phyloP scores from a whole-genome alignment of 225 moss, liverwort and hornwort species.

The Straminergon stramineum region DNA sequence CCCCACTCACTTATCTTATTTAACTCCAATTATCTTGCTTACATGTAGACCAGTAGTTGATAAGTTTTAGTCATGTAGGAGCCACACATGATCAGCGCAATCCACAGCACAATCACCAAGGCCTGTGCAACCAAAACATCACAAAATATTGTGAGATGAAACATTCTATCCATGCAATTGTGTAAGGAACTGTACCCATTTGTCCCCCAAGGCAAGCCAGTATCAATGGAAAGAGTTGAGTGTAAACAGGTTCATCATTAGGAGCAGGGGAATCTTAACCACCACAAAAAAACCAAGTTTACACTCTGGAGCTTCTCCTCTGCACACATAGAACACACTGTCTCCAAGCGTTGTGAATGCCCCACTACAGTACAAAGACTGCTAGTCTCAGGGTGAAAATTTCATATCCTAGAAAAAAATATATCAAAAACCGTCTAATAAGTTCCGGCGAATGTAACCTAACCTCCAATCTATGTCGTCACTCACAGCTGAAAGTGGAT shows the following conservation, averaged over 20 bases:
- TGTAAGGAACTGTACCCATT: background rate
- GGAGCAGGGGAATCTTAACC: background rate
- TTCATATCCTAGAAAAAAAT: background rate
- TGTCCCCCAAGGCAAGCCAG: background rate
- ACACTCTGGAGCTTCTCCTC: background rate
- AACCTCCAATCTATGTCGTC: background rate
- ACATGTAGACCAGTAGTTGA: background rate
- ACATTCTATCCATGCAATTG: background rate
- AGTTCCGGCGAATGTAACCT: background rate
- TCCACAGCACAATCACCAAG: slow-evolving; percentile 26
- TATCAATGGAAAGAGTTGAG: background rate
- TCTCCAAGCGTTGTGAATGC: background rate
- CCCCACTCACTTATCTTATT: background rate
- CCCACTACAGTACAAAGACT: background rate
- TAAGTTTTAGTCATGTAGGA: slow-evolving; percentile 17
- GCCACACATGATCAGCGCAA: slow-evolving; percentile 24
- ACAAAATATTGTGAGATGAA: background rate
- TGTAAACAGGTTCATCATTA: background rate
- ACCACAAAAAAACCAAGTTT: background rate
- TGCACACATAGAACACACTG: background rate
- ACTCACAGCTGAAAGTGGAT: background rate
- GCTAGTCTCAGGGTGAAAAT: background rate
- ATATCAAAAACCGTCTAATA: background rate
- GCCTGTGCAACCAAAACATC: slow-evolving; percentile 4
- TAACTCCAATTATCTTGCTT: background rate